These are phyloP conservation scores for Cutaneotrichosporon mucoides DNA, from an alignment of 1,284 basidiomycete species.

Conservation along the genomic window DNA sequence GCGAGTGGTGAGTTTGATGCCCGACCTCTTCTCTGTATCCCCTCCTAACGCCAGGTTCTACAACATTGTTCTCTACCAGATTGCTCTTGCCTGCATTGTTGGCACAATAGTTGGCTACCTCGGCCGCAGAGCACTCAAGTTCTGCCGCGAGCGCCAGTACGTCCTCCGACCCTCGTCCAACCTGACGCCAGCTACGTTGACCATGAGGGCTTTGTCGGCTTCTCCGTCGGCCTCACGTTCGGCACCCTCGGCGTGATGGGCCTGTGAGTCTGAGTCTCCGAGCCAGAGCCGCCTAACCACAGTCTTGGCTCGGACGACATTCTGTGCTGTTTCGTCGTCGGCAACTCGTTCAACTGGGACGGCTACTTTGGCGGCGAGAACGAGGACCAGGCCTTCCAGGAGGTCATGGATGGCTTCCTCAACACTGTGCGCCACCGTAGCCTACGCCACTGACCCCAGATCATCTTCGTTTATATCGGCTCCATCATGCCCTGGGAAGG, in stretches of 20 bases:
- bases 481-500: conserved; percentile 77
- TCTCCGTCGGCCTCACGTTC: conserved; percentile 48
- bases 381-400: conserved; percentile 55
- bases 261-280: no score
- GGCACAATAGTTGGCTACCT: conserved; percentile 71
- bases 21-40: background rate
- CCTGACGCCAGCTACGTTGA: conserved; percentile 35
- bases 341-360: conserved; percentile 48
- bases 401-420: conserved; percentile 55
- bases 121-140: conserved; percentile 37
- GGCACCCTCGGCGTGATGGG: conserved; percentile 79
- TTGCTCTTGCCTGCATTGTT: conserved; percentile 69
- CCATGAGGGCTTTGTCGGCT: conserved; percentile 47
- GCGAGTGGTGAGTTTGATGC: conserved; percentile 55
- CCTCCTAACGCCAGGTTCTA: conserved; percentile 34
- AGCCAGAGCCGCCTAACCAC: no score
- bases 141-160: conserved; percentile 33
- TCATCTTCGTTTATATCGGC: conserved; percentile 75
- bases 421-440: conserved; percentile 38
- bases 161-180: conserved; percentile 46
- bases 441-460: conserved; percentile 22
- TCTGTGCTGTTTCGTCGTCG: conserved; percentile 52
- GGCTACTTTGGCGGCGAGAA: conserved; percentile 53
- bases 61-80: conserved; percentile 45
- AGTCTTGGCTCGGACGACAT: conserved; percentile 89